phyloP scores from a whole-genome alignment of 495 filamentous ascomycete genomes.

The Aspergillus coremiiformis region DNA sequence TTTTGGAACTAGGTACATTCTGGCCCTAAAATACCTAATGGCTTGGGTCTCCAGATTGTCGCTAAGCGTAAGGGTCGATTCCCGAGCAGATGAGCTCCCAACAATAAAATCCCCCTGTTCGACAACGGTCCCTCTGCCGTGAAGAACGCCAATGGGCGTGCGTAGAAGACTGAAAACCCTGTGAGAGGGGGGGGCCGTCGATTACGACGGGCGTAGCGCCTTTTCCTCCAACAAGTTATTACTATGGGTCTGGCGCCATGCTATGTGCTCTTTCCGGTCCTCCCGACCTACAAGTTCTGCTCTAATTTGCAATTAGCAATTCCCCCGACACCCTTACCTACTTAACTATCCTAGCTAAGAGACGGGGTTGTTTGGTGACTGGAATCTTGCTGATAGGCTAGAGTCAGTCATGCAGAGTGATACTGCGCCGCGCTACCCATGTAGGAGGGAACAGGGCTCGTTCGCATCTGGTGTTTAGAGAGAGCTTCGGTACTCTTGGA shows the following conservation, averaged over 20 bases:
- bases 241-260: constrained; percentile 18
- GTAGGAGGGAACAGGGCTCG: background rate
- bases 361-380: constrained; percentile 4
- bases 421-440: background rate
- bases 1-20: constrained; percentile 11
- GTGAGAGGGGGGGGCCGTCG: background rate
- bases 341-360: background rate
- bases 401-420: background rate
- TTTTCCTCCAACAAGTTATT: constrained; percentile 16
- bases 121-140: background rate
- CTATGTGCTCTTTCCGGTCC: constrained; percentile 19
- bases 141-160: constrained; percentile 8
- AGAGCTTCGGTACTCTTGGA: background rate
- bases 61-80: background rate
- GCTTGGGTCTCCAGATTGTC: constrained; percentile 4
- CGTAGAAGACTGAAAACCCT: background rate
- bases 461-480: background rate
- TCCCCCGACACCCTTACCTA: constrained; percentile 5
- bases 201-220: constrained; percentile 5
- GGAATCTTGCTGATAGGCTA: background rate
- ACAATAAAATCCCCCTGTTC: constrained; percentile 1
- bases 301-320: constrained; percentile 16
- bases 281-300: constrained; percentile 15
- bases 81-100: constrained; percentile 4
- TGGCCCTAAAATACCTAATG: background rate